Evolutionary conservation across 495 filamentous ascomycete genomes (phyloP), one percentile per base, ranked within the genome.

Genomic region (Xylaria telfairii): DNA sequence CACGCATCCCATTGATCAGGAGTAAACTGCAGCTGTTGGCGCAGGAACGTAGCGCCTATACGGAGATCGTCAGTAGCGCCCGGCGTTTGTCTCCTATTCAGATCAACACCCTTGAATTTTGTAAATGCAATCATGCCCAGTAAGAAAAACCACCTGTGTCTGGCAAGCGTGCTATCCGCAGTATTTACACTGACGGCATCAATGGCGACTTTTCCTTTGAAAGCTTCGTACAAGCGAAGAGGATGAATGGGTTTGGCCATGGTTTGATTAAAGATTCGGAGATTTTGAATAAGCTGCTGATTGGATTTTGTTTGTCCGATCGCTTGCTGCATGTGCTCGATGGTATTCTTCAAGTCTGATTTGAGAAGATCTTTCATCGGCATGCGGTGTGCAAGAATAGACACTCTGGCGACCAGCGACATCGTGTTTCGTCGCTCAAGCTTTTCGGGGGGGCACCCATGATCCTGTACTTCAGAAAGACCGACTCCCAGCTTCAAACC

Each of bases 1-100:
- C 96, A 99, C 0, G 95, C 90, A 78, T 98, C 95, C 96, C 96
- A 99, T 59, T 90, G 89, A 34, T 95, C 91, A 1, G 89, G 88
- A 19, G 89, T 92, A 76, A 94, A 93, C 72, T 97, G 92, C 2
- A 99, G 82, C 73, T 98, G 95, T 70, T 94, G 89, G 66, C 91
- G 85, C 76, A 98, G 90, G 78, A 92, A 97, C 0, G 87, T 89
- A 66, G 92, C 88, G 3, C 92, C 95, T 49, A 95, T 90, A 62
- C 95, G 90, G 49, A 98, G 84, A 74, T 98, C 96, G 67, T 95
- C 92, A 0, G 91, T 94, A 49, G 92, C 92, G 19, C 90, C 90
- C 19, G 91, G 89, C 28, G 85, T 90, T 60, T 93, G 86, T 19
- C 93, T 88, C 73, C 97, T 94, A 74, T 93, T 92, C 17, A 86